These are phyloP conservation scores for Macrolepiota dolichaula DNA, from an alignment of 768 basidiomycete species.

Conservation along the genomic window DNA sequence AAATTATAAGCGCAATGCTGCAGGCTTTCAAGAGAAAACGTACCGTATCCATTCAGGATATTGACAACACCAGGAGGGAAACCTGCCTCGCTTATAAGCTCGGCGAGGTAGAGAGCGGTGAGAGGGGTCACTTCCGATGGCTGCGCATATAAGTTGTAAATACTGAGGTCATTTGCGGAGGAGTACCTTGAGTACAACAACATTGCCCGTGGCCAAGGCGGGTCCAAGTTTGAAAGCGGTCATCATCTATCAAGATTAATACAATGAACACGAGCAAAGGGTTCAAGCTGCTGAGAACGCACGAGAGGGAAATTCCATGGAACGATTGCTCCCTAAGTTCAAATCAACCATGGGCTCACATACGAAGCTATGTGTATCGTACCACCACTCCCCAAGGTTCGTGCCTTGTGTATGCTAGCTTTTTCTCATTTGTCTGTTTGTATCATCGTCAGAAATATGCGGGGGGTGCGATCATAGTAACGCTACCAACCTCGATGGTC, in stretches of 20 bases:
- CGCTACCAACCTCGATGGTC: constrained; percentile 52
- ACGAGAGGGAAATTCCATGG: constrained; percentile 55
- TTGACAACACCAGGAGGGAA: constrained; percentile 78
- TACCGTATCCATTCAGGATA: constrained; percentile 64
- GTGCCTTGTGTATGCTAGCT: constrained; percentile 66
- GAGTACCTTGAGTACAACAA: constrained; percentile 60
- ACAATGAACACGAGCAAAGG: not conserved
- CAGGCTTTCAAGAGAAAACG: not conserved
- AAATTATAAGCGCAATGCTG: not conserved
- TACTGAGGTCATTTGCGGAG: not conserved
- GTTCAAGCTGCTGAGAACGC: not conserved
- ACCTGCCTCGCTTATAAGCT: constrained; percentile 64
- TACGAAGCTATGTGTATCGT: constrained; percentile 5
- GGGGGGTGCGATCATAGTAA: not conserved
- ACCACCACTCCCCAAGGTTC: constrained; percentile 59
- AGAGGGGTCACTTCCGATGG: constrained; percentile 76
- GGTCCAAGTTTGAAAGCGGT: constrained; percentile 68
- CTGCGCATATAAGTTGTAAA: constrained; percentile 9
- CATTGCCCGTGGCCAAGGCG: constrained; percentile 75
- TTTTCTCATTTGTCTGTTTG: constrained; percentile 44
- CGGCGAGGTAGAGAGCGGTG: constrained; percentile 49
- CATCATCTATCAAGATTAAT: constrained; percentile 36
- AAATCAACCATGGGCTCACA: not conserved
- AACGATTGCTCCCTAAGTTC: constrained; percentile 45
- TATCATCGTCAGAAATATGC: not conserved